Evolutionary conservation across 2,329 filamentous ascomycete species (phyloP), one percentile per base, ranked within the genome.

Genomic region (Exophiala spinifera): DNA sequence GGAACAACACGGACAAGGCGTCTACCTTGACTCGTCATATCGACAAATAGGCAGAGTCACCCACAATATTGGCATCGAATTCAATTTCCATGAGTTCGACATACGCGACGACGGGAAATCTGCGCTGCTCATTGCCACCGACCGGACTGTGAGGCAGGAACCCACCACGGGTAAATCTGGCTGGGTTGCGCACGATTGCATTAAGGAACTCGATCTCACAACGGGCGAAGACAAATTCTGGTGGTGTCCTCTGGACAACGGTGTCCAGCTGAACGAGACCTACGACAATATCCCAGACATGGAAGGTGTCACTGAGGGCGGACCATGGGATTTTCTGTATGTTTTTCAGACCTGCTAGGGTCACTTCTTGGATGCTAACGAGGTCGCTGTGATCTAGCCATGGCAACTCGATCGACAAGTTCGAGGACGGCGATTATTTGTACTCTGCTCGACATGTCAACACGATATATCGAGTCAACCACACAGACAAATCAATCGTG

Each of bases 381-480:
- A 31, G 28, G 28, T 25, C 23, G 28, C 10, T 31, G n/a, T n/a
- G n/a, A n/a, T 31, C 10, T 13, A 49, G 36, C 66, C 79, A 81
- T 63, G 74, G 81, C 62, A 81, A 79, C 64, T 77, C 74, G 33
- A 69, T 79, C 51, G 75, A 77, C 62, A 79, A 79, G 64, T 75
- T 78, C 57, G 55, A 61, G 1, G 67, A 70, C 1, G 77, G 73
- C 10, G 72, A 75, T 51, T 75, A 71, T 37, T 64, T 75, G 2
- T 63, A 78, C 39, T 78, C 74, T 0, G 66, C 69, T 1, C 72
- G 76, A 20, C 71, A 72, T 52, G 65, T 70, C 23, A 66, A 68
- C 21, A 69, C 69, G 40, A 62, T 81, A 31, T 69, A 70, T 17
- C 73, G 74, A 51, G 67, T 75, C 40, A 45, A 44, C 17, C 15